Percentiles rank a stretch among this genome's conserved stretches.
phyloP scores from a whole-genome alignment of 1,284 basidiomycete species.

The Ustilago sp. region DNA sequence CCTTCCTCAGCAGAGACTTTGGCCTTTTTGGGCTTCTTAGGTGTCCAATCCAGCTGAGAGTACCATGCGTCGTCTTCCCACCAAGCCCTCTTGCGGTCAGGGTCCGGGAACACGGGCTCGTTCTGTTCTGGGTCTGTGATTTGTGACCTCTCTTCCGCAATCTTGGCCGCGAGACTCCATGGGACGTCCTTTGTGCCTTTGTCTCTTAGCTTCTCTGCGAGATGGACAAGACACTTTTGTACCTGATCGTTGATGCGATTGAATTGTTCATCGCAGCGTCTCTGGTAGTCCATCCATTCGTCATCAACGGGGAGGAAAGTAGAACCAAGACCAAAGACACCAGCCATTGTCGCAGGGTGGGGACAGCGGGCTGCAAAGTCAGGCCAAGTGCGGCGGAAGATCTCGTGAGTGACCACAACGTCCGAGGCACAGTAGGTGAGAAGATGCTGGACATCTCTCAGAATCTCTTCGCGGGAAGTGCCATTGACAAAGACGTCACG shows the following conservation, averaged over 20 bases:
- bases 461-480: slow-evolving; percentile 76
- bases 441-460: slow-evolving; percentile 79
- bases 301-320: slow-evolving; percentile 91
- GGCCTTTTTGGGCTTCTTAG: slow-evolving; percentile 79
- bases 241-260: slow-evolving; percentile 81
- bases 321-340: slow-evolving; percentile 90
- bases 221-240: slow-evolving; percentile 76
- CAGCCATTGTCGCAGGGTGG: slow-evolving; percentile 91
- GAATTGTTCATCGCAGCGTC: slow-evolving; percentile 82
- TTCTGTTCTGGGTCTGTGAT: slow-evolving; percentile 23
- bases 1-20: slow-evolving; percentile 7
- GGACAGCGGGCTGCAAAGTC: slow-evolving; percentile 86
- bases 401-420: slow-evolving; percentile 84
- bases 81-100: slow-evolving; percentile 45
- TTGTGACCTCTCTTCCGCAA: slow-evolving; percentile 46
- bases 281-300: slow-evolving; percentile 85
- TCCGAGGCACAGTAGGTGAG: slow-evolving; percentile 90
- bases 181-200: slow-evolving; percentile 49
- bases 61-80: slow-evolving; percentile 88
- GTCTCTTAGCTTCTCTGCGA: slow-evolving; percentile 75
- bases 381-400: slow-evolving; percentile 85
- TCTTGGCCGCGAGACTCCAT: slow-evolving; percentile 62
- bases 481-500: slow-evolving; percentile 79
- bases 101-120: slow-evolving; percentile 43
- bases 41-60: slow-evolving; percentile 93